A percentile compares a stretch with the other conserved stretches of the same genome.
Conservation (phyloP, 257 asterid genomes). For the Penstemon barbatus region DNA sequence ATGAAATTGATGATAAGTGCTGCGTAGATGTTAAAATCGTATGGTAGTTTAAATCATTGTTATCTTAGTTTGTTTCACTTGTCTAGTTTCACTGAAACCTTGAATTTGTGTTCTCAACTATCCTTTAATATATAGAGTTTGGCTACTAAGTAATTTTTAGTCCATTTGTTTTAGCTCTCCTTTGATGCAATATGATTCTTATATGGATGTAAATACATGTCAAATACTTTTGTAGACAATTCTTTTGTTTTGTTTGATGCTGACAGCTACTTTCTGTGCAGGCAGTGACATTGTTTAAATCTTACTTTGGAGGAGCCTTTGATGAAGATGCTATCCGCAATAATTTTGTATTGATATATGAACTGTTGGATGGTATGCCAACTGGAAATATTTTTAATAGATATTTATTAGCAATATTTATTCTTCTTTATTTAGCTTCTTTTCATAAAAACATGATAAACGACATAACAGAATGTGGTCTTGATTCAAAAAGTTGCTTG, state of each 20-base stretch:
- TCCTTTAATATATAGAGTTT: constrained; percentile 10
- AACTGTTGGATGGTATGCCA: constrained; percentile 88
- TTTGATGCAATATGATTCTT: background rate
- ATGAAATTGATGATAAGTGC: constrained; percentile 13
- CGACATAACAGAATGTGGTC: constrained; percentile 14
- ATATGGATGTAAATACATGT: constrained; percentile 14
- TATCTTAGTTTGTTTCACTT: background rate
- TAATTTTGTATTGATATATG: constrained; percentile 90
- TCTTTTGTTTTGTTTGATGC: constrained; percentile 31
- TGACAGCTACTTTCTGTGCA: constrained; percentile 43
- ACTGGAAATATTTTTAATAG: constrained; percentile 10
- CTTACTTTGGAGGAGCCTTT: constrained; percentile 96
- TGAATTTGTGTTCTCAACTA: constrained; percentile 1
- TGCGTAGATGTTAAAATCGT: constrained; percentile 10
- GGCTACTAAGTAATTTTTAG: background rate
- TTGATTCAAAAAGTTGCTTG: background rate
- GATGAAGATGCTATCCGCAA: constrained; percentile 99
- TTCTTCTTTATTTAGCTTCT: background rate
- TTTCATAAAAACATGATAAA: background rate
- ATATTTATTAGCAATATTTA: background rate
- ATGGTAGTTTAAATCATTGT: constrained; percentile 8
- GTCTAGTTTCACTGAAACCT: constrained; percentile 23
- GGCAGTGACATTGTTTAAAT: constrained; percentile 94
- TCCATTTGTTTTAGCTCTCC: constrained; percentile 15
- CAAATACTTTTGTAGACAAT: constrained; percentile 4